A percentile compares a stretch with the other conserved stretches of the same genome.
Conservation (phyloP, 768 basidiomycete genomes). For the Fistulinella prunicolor region DNA sequence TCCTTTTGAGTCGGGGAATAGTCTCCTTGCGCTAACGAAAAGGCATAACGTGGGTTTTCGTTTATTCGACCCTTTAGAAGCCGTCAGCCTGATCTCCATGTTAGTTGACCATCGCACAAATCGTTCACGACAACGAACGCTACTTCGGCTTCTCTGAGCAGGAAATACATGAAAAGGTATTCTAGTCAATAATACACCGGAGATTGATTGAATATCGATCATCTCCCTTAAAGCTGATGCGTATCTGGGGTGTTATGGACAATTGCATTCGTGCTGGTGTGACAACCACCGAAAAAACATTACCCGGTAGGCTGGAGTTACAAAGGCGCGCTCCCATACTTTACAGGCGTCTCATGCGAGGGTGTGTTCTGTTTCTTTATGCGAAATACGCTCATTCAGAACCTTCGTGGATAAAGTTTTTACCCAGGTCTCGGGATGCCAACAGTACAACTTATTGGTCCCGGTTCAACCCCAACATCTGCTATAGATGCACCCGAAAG, state of each 20-base stretch:
- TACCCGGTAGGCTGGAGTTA: constrained; percentile 83
- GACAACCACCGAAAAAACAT: constrained; percentile 67
- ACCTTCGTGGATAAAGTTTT: constrained; percentile 40
- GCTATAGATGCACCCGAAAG: constrained; percentile 26
- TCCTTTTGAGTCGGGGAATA: constrained; percentile 76
- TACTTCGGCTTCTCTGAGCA: constrained; percentile 74
- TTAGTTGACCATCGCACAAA: constrained; percentile 91
- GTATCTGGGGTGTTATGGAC: constrained; percentile 92
- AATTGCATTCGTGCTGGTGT: constrained; percentile 87
- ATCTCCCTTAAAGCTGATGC: constrained; percentile 45
- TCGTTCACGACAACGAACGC: constrained; percentile 89
- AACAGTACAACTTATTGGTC: constrained; percentile 36
- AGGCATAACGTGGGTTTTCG: constrained; percentile 73
- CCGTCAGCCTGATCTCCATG: constrained; percentile 9
- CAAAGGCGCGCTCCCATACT: constrained; percentile 84
- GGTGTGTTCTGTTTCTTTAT: constrained; percentile 41
- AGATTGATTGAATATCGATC: background rate
- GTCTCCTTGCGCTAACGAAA: constrained; percentile 68
- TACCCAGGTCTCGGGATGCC: constrained; percentile 47
- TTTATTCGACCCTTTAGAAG: background rate
- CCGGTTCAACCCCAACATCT: constrained; percentile 15
- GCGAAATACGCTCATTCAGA: background rate
- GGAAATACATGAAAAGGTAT: constrained; percentile 71
- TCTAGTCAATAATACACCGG: background rate
- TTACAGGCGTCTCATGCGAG: constrained; percentile 88